Evolutionary conservation across 1,284 basidiomycete genomes (phyloP).

Genomic region (Erythrobasidium hasegawianum): DNA sequence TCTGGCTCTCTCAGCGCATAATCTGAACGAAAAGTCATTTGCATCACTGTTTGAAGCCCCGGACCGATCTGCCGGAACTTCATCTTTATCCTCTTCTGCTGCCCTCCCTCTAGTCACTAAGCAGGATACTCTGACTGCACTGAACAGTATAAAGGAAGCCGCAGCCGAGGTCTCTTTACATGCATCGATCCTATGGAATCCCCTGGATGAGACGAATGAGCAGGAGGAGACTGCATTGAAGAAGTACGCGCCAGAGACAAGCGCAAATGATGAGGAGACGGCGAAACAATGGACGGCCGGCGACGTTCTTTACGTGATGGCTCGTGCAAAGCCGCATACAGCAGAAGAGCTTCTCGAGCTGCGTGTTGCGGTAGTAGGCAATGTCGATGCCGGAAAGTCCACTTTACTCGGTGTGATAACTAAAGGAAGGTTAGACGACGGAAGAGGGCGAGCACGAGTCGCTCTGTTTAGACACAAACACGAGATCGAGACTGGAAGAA

Average conservation of each 20-base stretch:
- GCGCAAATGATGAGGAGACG: constrained; percentile 34
- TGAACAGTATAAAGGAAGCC: constrained; percentile 22
- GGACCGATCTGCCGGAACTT: constrained; percentile 7
- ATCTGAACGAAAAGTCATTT: constrained; percentile 33
- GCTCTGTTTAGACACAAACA: constrained; percentile 95
- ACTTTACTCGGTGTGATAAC: constrained; percentile 65
- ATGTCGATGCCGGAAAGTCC: constrained; percentile 74
- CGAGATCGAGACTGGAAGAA: constrained; percentile 91
- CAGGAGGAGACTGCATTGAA: constrained; percentile 10
- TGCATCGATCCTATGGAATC: constrained; percentile 24
- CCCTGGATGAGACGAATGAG: constrained; percentile 12
- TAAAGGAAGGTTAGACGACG: constrained; percentile 84
- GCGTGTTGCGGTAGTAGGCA: constrained; percentile 71
- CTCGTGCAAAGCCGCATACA: constrained; percentile 40
- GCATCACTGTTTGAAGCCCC: constrained; percentile 39
- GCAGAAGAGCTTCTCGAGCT: constrained; percentile 62
- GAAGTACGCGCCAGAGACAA: constrained; percentile 31
- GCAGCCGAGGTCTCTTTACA: constrained; percentile 32
- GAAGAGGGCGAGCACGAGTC: constrained; percentile 85
- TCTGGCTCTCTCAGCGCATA: constrained; percentile 34
- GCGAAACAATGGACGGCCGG: constrained; percentile 39
- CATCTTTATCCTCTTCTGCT: background rate
- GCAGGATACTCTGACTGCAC: constrained; percentile 18
- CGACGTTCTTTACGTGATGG: constrained; percentile 39
- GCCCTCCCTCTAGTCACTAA: constrained; percentile 10